A percentile compares a stretch with the other conserved stretches of the same genome.
phyloP scores from a whole-genome alignment of 2,329 filamentous ascomycete genomes.

The Ophiostoma triangulosporum region DNA sequence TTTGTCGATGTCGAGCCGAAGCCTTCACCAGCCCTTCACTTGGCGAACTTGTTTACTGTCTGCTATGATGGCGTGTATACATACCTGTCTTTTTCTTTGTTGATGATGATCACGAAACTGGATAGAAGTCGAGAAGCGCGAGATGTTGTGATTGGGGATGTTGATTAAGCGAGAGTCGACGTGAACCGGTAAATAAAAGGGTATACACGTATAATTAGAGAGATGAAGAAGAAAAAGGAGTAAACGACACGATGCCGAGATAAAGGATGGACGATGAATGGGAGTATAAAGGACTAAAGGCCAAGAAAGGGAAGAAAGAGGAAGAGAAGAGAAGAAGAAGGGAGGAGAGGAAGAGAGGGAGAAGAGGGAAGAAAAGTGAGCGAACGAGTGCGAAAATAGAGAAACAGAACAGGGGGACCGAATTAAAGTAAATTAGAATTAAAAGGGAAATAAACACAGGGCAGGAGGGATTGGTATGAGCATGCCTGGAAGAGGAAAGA shows the following conservation, averaged over 20 bases:
- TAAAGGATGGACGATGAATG: slow-evolving; percentile 14
- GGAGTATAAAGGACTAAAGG: slow-evolving; percentile 3
- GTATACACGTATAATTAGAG: slow-evolving; percentile 6
- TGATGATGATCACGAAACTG: not conserved
- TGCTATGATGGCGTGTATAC: not conserved
- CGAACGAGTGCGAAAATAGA: not conserved
- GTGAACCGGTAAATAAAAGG: slow-evolving; percentile 8
- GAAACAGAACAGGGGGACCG: not conserved
- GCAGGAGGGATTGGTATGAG: slow-evolving; percentile 3
- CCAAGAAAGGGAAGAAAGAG: slow-evolving; percentile 2
- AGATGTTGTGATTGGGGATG: not conserved
- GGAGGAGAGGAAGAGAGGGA: slow-evolving; percentile 1
- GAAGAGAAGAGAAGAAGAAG: slow-evolving; percentile 1
- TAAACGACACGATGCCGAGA: slow-evolving; percentile 7
- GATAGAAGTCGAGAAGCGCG: not conserved
- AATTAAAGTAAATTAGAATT: not conserved
- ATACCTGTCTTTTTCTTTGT: not conserved
- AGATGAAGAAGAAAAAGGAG: slow-evolving; percentile 5
- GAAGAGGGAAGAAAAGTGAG: not conserved
- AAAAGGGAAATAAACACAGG: not conserved
- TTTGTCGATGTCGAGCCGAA: too few relatives aligned
- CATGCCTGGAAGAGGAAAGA: slow-evolving; percentile 7
- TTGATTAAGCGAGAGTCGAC: slow-evolving; percentile 11
- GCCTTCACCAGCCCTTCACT: too few relatives aligned
- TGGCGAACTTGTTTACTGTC: too few relatives aligned